Percentiles rank a stretch among this genome's conserved stretches.
Evolutionary conservation across 176 grass and related monocot genomes (phyloP).

Genomic region (Zoysia pacifica): DNA sequence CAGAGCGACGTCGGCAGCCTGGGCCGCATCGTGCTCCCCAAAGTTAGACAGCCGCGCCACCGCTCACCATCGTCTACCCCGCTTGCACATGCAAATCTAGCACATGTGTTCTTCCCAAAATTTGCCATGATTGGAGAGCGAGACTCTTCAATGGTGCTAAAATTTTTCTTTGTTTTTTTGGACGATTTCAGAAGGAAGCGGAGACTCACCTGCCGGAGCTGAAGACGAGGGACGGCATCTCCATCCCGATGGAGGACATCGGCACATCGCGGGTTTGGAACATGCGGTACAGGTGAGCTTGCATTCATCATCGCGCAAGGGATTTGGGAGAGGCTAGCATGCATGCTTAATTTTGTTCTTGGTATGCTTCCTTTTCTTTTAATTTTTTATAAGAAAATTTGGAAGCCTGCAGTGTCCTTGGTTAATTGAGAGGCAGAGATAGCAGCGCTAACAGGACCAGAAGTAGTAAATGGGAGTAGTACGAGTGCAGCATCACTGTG

Average conservation of each 20-base stretch:
- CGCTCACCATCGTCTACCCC: slow-evolving; percentile 1
- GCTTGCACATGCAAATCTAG: slow-evolving; percentile 18
- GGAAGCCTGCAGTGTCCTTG: not conserved
- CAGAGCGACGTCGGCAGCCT: slow-evolving; percentile 91
- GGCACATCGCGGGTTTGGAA: slow-evolving; percentile 79
- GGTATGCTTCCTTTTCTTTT: not conserved
- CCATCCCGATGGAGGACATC: slow-evolving; percentile 91
- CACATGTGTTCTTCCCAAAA: not conserved
- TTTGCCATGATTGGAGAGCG: not conserved
- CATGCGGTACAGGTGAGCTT: slow-evolving; percentile 85
- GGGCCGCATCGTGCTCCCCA: slow-evolving; percentile 93
- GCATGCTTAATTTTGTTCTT: slow-evolving; percentile 3
- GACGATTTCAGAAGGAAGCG: slow-evolving; percentile 89
- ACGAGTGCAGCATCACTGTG: not conserved
- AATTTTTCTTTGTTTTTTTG: slow-evolving; percentile 10
- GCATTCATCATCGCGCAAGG: not conserved
- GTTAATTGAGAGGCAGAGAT: slow-evolving; percentile 11
- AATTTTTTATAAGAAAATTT: not conserved
- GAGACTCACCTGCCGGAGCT: slow-evolving; percentile 88
- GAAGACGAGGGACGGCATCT: slow-evolving; percentile 76
- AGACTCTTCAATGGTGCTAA: not conserved
- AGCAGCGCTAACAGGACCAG: not conserved
- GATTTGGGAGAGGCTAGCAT: not conserved
- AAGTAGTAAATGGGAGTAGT: slow-evolving; percentile 44
- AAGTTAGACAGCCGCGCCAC: slow-evolving; percentile 54